Conservation (phyloP, 202 grass and related monocot species). For the Musa balbisiana region DNA sequence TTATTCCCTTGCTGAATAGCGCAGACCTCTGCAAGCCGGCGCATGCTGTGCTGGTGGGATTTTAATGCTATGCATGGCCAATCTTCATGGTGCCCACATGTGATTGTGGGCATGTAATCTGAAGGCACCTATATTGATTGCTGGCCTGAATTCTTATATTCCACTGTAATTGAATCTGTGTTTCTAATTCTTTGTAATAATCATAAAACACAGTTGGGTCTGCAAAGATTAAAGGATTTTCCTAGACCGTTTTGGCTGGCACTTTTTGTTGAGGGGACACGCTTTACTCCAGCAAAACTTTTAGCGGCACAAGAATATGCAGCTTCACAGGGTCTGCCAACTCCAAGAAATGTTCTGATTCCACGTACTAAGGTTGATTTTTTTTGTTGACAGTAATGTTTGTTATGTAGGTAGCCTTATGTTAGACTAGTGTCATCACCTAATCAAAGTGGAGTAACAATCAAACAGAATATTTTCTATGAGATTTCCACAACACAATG, state of each 20-base stretch:
- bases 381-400: slow-evolving; percentile 6
- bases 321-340: slow-evolving; percentile 45
- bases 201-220: slow-evolving; percentile 44
- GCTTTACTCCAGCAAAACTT: slow-evolving; percentile 83
- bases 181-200: slow-evolving; percentile 16
- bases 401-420: not conserved
- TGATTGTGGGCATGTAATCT: too few relatives aligned
- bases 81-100: too few relatives aligned
- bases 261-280: slow-evolving; percentile 77
- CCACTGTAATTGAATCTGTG: not conserved
- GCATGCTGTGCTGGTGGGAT: too few relatives aligned
- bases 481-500: too few relatives aligned
- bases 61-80: too few relatives aligned
- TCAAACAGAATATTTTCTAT: too few relatives aligned
- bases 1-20: slow-evolving; percentile 2
- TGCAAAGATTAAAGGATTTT: slow-evolving; percentile 66
- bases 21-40: too few relatives aligned
- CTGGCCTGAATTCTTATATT: too few relatives aligned
- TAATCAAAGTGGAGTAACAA: too few relatives aligned
- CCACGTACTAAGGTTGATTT: slow-evolving; percentile 69
- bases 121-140: too few relatives aligned
- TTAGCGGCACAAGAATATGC: slow-evolving; percentile 86
- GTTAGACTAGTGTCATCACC: too few relatives aligned
- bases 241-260: slow-evolving; percentile 86
- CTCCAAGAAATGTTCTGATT: slow-evolving; percentile 79